Evolutionary conservation across 441 rosid genomes (phyloP), one percentile per base, ranked within the genome.

Genomic region (Pelargonium cotyledonis): DNA sequence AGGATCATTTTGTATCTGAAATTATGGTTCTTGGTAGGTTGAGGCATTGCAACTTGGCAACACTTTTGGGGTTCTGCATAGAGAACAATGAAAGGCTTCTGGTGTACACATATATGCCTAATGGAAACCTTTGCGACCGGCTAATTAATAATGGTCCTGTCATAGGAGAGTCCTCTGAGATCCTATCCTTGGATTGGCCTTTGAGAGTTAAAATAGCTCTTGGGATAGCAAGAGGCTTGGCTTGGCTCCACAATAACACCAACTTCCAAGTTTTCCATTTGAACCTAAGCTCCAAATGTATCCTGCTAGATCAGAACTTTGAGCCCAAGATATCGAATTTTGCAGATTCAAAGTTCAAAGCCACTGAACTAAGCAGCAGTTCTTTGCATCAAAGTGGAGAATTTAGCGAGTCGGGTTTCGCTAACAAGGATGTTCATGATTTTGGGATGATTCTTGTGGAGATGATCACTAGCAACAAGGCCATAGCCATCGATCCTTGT

Each of bases 301-400:
- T 80, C 41, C 63, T 75, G 15, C 70, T 80, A 8, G 77, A 80
- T 44, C 35, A 51, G 12, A 61, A 72, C 16, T 80, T 80, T 9
- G 73, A 77, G 49, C 79, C 80, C 23, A 80, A 72, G 70, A 60
- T 80, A 38, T 80, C 83, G 1, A 75, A 74, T 49, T 81, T 76
- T 15, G 60, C 19, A n/a, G 16, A 53, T 53, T 16, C 60, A 16
- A 53, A 53, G 60, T 15, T 53, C 60, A 2, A 15, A 53, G 60
- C 41, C 41, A 38, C 41, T 38, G 41, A 38, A 6, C 41, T 38
- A 6, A 38, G 41, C 41, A 38, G 38, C 38, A 31, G 38, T 31
- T 29, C 31, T 29, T 31, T 31, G 38, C 5, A 31, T 31, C 38
- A 31, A 31, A 31, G 60, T 15, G 16, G 19, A 15, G 60, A 15